A percentile compares a stretch with the other conserved stretches of the same genome.
phyloP scores from a whole-genome alignment of 768 basidiomycete genomes.

The Boletales sp. region DNA sequence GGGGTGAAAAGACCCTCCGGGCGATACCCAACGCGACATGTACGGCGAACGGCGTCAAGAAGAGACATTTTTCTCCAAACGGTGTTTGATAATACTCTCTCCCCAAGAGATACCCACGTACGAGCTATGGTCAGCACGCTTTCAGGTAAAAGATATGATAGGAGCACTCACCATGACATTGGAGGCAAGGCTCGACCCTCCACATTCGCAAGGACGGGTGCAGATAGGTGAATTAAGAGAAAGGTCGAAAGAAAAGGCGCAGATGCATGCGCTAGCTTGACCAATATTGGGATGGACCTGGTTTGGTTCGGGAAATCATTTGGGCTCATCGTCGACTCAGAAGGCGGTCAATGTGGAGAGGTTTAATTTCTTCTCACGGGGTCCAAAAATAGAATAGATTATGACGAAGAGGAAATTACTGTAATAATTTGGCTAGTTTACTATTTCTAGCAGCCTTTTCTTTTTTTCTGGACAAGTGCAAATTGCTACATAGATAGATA shows the following conservation, averaged over 20 bases:
- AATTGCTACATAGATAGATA: too few relatives aligned
- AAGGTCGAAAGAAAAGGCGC: constrained; percentile 78
- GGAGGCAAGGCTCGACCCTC: constrained; percentile 70
- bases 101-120: constrained; percentile 59
- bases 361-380: too few relatives aligned
- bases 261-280: constrained; percentile 60
- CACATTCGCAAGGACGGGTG: constrained; percentile 66
- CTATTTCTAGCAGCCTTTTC: too few relatives aligned
- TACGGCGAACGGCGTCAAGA: constrained; percentile 61
- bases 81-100: constrained; percentile 82
- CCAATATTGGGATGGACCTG: constrained; percentile 36
- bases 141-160: neutral
- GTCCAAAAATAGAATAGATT: too few relatives aligned
- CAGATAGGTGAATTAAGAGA: constrained; percentile 69
- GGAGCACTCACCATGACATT: constrained; percentile 58
- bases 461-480: too few relatives aligned
- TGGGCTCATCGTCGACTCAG: neutral
- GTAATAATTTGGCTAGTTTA: too few relatives aligned
- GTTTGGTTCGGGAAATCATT: neutral
- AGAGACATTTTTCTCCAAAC: constrained; percentile 63
- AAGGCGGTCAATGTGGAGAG: too few relatives aligned
- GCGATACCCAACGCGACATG: constrained; percentile 59
- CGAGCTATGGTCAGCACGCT: neutral
- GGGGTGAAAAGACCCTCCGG: constrained; percentile 53
- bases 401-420: too few relatives aligned